Evolutionary conservation across 1,139 yeast species (phyloP), one percentile per base, ranked within the genome.

Genomic region (Candida tetrigidarum): DNA sequence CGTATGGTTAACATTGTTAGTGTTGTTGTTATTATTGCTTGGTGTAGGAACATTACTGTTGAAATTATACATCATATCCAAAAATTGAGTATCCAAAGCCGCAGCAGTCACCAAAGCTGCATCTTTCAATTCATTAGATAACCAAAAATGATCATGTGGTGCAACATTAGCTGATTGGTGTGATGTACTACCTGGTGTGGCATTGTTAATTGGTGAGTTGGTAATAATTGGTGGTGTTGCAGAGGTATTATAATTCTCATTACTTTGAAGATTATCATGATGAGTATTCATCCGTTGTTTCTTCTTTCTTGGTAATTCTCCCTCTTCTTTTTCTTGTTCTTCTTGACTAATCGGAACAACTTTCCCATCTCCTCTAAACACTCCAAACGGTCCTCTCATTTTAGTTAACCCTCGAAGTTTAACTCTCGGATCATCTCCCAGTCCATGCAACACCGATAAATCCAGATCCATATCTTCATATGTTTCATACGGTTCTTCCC

Each of bases 381-480:
- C 96, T 0, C 96, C 96, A 69, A 90, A 91, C 9, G 96, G 96
- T 0, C 96, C 96, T 43, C 79, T 65, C 11, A 80, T 60, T 64
- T 80, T 76, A 0, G 95, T 84, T 47, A 76, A 75, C 2, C 72
- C 71, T 25, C 66, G 67, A 4, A 42, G 43, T 16, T 55, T 54
- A 1, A 67, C 71, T 42, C 78, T 62, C 3, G 57, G 52, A 43
- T 70, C 71, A 28, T 63, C 59, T 8, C 74, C 71, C 4, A 85
- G 80, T 25, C 78, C 68, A 55, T 87, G 88, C 25, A 90, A 67
- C 9, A 76, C 67, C 6, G 82, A 77, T 42, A 91, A 68, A 54
- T 87, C 91, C 37, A 73, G 69, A 59, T 90, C 96, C 84, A 91
- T 84, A 34, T 88, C 96, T 37, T 87, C 91, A 58, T 91, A 89